Evolutionary conservation across 2,329 filamentous ascomycete species (phyloP), one percentile per base, ranked within the genome.

Genomic region (Ambrosiella beaveri): DNA sequence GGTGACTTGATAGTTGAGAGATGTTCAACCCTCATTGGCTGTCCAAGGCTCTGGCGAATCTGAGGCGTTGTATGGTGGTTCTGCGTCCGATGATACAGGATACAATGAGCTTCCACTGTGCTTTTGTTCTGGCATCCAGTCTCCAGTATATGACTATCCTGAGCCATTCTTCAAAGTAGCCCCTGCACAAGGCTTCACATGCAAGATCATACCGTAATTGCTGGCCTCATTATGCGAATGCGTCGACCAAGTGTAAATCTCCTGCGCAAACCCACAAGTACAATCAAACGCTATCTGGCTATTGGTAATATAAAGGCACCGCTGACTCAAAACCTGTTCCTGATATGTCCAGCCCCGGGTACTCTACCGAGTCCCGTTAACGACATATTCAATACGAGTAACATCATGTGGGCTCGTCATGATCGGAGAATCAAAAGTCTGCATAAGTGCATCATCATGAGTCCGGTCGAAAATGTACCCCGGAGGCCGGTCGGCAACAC

Each of bases 331-430:
- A 17, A n/a, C 12, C 7, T n/a, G 19, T 49, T 59, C 57, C 38
- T 59, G 57, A n/a, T 56, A 59, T 1, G 52, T 59, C 52, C 57
- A 59, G 13, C 57, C 57, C 12, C 57, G 52, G 3, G 50, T 49
- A 27, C 27, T 50, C 57, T 52, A 59, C 37, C 56, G 69, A 74
- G 0, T 95, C 13, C 17, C 35, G 15, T 41, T 19, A 27, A 58
- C 39, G 17, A 35, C 17, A n/a, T 58, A 45, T 13, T 58, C 56
- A 13, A 58, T 58, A 11, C 19, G 49, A 6, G 19, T 8, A 15
- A 27, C 7, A n/a, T 39, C 17, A 36, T 54, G 36, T n/a, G 39
- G 3, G 3, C 40, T 19, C 19, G 38, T 40, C 5, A 53, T 37
- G 8, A 54, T 41, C 7, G 35, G 37, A 1, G 13, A n/a, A 8